Evolutionary conservation across 140 eudicot genomes (phyloP).

Genomic region (Flaveria floridana): DNA sequence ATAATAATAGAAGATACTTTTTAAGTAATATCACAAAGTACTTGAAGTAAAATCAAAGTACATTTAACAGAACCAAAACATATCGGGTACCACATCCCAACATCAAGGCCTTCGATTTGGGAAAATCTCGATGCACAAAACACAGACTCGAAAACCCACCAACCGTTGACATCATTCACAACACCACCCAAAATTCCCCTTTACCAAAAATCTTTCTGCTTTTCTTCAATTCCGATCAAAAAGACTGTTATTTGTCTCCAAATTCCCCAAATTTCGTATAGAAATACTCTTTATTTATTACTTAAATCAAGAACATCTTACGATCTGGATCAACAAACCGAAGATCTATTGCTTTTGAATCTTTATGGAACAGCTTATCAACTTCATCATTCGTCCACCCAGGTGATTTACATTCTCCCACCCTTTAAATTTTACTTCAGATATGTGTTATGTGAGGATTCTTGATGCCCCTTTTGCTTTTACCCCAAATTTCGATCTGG

Average conservation of each 20-base stretch:
- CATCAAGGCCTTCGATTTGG: too few relatives aligned
- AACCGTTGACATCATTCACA: slow-evolving; percentile 33
- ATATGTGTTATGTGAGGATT: background rate
- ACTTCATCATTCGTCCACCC: slow-evolving; percentile 94
- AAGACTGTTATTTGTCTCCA: slow-evolving; percentile 26
- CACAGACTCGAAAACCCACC: slow-evolving; percentile 4
- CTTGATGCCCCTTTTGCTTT: too few relatives aligned
- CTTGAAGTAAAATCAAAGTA: too few relatives aligned
- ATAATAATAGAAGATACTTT: too few relatives aligned
- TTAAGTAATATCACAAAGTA: too few relatives aligned
- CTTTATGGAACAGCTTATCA: slow-evolving; percentile 84
- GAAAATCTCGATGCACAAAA: background rate
- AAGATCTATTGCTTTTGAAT: slow-evolving; percentile 48
- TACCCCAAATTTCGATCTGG: slow-evolving; percentile 26
- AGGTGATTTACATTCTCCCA: slow-evolving; percentile 40
- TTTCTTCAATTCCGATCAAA: slow-evolving; percentile 11
- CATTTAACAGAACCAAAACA: too few relatives aligned
- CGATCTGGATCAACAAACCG: slow-evolving; percentile 11
- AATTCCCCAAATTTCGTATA: slow-evolving; percentile 8
- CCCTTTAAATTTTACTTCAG: background rate
- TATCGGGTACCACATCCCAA: too few relatives aligned
- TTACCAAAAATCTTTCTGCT: slow-evolving; percentile 17
- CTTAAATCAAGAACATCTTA: slow-evolving; percentile 23
- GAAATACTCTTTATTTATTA: slow-evolving; percentile 9
- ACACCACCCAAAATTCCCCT: slow-evolving; percentile 16